A percentile compares a stretch with the other conserved stretches of the same genome.
These are phyloP conservation scores for Chlamydomonas asymmetrica DNA, from an alignment of 139 green algal genomes.

Conservation along the genomic window DNA sequence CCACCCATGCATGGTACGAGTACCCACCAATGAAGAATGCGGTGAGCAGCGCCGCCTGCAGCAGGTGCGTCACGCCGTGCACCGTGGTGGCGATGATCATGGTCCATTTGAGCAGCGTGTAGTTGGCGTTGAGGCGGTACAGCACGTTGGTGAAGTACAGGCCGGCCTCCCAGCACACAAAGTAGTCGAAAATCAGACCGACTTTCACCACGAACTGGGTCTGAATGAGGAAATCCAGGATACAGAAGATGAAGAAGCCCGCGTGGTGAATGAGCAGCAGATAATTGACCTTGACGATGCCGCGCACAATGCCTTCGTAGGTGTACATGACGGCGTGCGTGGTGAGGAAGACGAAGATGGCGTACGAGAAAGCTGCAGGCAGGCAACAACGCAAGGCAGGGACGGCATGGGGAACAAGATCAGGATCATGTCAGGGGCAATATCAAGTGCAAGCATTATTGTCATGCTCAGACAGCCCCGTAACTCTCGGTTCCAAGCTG, in stretches of 20 bases:
- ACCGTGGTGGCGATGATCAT: slow-evolving; percentile 10
- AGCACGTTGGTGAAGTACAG: slow-evolving; percentile 13
- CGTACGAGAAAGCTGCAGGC: slow-evolving; percentile 2
- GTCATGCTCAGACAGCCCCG: too few relatives aligned
- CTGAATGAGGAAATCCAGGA: slow-evolving; percentile 5
- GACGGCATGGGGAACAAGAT: neutral
- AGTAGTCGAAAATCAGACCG: slow-evolving; percentile 13
- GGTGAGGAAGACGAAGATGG: slow-evolving; percentile 10
- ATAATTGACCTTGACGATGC: slow-evolving; percentile 21
- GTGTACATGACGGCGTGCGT: slow-evolving; percentile 17
- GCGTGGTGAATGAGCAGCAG: slow-evolving; percentile 12
- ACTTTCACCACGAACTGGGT: slow-evolving; percentile 11
- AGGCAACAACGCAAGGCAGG: neutral
- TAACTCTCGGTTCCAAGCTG: too few relatives aligned
- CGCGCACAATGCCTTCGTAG: slow-evolving; percentile 8
- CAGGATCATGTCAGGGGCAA: too few relatives aligned
- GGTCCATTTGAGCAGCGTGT: slow-evolving; percentile 11
- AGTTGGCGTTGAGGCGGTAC: slow-evolving; percentile 10
- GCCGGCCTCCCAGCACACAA: slow-evolving; percentile 3
- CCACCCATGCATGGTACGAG: too few relatives aligned
- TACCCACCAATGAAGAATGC: slow-evolving; percentile 11
- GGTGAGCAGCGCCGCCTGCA: slow-evolving; percentile 12
- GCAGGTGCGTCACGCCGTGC: slow-evolving; percentile 8
- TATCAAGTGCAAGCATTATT: too few relatives aligned
- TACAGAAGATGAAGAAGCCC: slow-evolving; percentile 1